Base-by-base conservation (phyloP, 2,329 filamentous ascomycete genomes). In the Endocalyx cinctus region DNA sequence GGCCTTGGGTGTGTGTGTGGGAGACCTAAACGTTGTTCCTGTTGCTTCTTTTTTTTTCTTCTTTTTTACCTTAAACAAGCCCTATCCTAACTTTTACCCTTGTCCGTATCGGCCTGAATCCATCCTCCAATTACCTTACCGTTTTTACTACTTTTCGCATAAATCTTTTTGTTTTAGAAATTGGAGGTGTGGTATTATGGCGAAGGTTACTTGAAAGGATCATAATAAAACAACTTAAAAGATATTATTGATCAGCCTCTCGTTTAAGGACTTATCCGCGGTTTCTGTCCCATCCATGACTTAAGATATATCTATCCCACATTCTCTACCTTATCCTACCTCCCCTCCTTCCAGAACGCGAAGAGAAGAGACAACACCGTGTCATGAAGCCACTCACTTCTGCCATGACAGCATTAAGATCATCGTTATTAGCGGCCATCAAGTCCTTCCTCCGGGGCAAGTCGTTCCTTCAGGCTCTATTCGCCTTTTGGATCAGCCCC, bases 381-480 rank as follows among this genome's bases (percentile, higher is more conserved):
- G 57, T 59, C 58, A 66, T 69, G 68, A 67, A 62, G 60, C 60
- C 67, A 48, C 59, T 76, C 67, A 60, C 66, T 67, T 64, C 64
- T 64, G 65, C 69, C 55, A 81, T 80, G 75, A 62, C 69, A 53
- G 67, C 64, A 31, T 60, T 81, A 47, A 72, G 67, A 45, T 70
- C 70, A 57, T 66, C 67, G 29, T 59, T 81, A 48, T 48, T 74
- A 40, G 64, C 72, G 43, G 74, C 72, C 39, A 58, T 79, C 54
- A 77, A 69, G 60, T 75, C 72, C 47, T 63, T 81, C 35, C 60
- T 77, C 31, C 66, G 69, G 32, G 77, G 77, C 46, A 79, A 73
- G 59, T 75, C 74, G 31, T 59, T 80, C 41, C 55, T 81, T 38
- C 68, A 75, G 50, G 71, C 74, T 31, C 60, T 80, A 18, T 56